Percentiles rank a stretch among this genome's conserved stretches.
phyloP scores from a whole-genome alignment of 257 asterid genomes.

The Prunella vulgaris region DNA sequence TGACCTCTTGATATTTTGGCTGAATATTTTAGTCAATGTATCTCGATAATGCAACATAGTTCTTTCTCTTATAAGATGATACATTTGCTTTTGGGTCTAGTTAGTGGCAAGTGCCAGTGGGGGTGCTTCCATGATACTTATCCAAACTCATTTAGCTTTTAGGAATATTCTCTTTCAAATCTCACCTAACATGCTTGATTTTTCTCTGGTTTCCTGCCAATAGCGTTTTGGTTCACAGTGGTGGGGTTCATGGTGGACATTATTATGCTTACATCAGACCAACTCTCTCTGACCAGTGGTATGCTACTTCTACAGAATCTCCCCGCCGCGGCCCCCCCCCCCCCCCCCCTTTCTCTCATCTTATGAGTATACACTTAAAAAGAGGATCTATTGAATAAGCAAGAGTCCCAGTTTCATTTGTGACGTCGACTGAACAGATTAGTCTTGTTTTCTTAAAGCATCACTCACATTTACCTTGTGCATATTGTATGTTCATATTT shows the following conservation, averaged over 20 bases:
- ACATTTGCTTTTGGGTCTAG: background rate
- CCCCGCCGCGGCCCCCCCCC: no score
- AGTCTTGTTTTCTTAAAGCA: background rate
- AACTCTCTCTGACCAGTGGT: slow-evolving; percentile 86
- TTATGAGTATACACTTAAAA: background rate
- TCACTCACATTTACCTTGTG: slow-evolving; percentile 5
- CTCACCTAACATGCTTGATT: slow-evolving; percentile 6
- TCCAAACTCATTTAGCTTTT: background rate
- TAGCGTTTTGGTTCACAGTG: slow-evolving; percentile 98
- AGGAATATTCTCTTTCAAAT: background rate
- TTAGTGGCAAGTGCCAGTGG: background rate
- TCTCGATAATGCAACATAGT: background rate
- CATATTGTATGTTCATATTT: background rate
- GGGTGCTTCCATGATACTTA: slow-evolving; percentile 1
- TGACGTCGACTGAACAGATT: background rate
- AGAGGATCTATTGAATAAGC: slow-evolving; percentile 6
- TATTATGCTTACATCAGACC: slow-evolving; percentile 98
- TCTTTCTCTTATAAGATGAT: background rate
- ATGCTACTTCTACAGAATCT: slow-evolving; percentile 21
- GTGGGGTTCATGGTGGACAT: slow-evolving; percentile 98
- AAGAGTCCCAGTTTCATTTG: slow-evolving; percentile 3
- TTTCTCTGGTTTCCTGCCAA: slow-evolving; percentile 13
- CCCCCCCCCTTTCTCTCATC: background rate
- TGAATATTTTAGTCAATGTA: background rate
- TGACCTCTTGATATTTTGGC: background rate